Evolutionary conservation across 202 grass and related monocot genomes (phyloP), one percentile per base, ranked within the genome.

Genomic region (Dendrocalamus latiflorus): DNA sequence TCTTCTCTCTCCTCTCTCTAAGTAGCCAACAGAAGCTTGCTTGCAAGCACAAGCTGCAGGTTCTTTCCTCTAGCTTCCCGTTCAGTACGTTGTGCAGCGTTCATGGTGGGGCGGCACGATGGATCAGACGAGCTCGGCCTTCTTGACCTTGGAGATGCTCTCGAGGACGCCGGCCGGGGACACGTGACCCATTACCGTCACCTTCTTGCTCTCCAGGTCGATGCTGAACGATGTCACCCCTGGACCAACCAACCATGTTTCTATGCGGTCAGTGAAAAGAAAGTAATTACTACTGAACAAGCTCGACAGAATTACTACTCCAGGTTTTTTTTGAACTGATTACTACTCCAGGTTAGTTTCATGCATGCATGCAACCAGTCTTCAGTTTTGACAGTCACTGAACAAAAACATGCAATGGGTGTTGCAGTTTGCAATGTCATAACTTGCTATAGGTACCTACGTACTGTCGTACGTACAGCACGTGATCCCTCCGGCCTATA

Each of bases 91-190:
- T n/a, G 49, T 58, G n/a, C 36, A 64, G 11, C 54, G 68, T 81
- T 21, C 30, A 75, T 71, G 76, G 70, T 76, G 76, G 50, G n/a
- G n/a, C 65, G 69, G 56, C n/a, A n/a, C n/a, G n/a, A n/a, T n/a
- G n/a, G n/a, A 68, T 85, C 88, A 86, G 79, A 60, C 7, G 80
- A 98, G 90, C 91, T 98, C 93, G 42, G 95, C 95, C 85, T 90
- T 98, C 89, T 98, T 98, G 87, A 98, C 93, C 87, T 89, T 98
- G 65, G 95, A 98, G 80, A 98, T 89, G 87, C 95, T 95, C 91
- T 98, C 93, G 21, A 98, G 87, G 70, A 98, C 95, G 22, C 95
- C 91, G 2, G 79, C 87, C 4, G 95, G 93, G 28, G 95, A 95
- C 89, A 98, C 95, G 83, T 98, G 89, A 16, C 95, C 95, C 95